Conservation (phyloP, 768 basidiomycete genomes). For the Scleroderma citrinum region DNA sequence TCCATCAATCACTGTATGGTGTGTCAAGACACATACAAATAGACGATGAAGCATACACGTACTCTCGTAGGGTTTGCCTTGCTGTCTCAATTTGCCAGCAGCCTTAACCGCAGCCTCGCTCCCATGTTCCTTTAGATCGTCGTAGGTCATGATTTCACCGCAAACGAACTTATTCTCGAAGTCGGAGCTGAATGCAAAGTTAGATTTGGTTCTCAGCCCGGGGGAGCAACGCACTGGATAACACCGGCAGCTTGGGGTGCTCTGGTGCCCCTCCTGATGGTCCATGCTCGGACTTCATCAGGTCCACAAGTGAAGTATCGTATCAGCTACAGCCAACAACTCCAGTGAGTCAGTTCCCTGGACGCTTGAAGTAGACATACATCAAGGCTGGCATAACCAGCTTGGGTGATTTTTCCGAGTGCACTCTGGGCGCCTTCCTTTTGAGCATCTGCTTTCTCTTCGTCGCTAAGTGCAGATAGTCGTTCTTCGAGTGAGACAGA, state of each 20-base stretch:
- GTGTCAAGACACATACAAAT: constrained; percentile 5
- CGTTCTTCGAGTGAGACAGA: constrained; percentile 95
- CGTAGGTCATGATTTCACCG: constrained; percentile 92
- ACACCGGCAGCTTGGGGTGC: constrained; percentile 98
- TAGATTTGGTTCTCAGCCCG: not conserved
- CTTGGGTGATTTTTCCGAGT: constrained; percentile 90
- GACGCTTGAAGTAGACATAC: constrained; percentile 35
- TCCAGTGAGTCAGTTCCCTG: no score
- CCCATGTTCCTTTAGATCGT: constrained; percentile 87
- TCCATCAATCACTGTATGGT: constrained; percentile 66
- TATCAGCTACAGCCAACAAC: constrained; percentile 57
- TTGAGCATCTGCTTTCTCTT: constrained; percentile 76
- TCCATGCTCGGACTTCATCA: constrained; percentile 97
- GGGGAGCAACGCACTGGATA: constrained; percentile 68
- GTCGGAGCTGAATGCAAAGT: constrained; percentile 56
- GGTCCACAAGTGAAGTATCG: constrained; percentile 98
- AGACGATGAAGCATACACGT: constrained; percentile 23
- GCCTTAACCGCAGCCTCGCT: constrained; percentile 91
- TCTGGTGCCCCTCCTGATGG: constrained; percentile 87
- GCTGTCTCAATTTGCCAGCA: constrained; percentile 89
- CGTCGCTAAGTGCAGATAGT: constrained; percentile 50
- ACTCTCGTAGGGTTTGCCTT: constrained; percentile 97
- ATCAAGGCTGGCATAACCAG: constrained; percentile 84
- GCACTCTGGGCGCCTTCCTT: constrained; percentile 71
- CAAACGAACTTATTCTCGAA: constrained; percentile 98